Evolutionary conservation across 1,284 basidiomycete species (phyloP).

Genomic region (Caloboletus inedulis): DNA sequence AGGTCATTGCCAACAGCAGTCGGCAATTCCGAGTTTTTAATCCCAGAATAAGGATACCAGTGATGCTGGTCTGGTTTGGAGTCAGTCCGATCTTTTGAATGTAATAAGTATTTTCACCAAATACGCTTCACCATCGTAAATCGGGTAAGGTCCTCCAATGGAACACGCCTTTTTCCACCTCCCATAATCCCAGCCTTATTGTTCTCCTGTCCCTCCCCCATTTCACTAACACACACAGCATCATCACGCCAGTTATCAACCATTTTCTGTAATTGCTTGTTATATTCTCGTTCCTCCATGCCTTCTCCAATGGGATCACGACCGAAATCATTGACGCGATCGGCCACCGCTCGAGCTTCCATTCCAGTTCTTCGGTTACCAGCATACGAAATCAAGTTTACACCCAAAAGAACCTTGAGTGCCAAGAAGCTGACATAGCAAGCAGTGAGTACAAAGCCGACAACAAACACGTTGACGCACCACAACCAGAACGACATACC

Average conservation of each 20-base stretch:
- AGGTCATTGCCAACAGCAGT: too few species aligned
- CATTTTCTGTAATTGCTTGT: conserved; percentile 71
- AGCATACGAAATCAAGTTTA: conserved; percentile 84
- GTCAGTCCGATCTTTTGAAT: too few species aligned
- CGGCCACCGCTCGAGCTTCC: conserved; percentile 70
- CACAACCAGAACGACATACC: conserved; percentile 78
- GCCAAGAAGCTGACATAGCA: conserved; percentile 60
- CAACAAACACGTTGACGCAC: conserved; percentile 40
- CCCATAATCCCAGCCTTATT: conserved; percentile 26
- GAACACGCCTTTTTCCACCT: conserved; percentile 58
- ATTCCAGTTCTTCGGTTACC: conserved; percentile 70
- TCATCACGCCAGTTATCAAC: conserved; percentile 71
- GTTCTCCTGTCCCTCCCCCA: conserved; percentile 47
- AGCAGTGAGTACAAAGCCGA: neutral
- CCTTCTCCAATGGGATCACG: conserved; percentile 86
- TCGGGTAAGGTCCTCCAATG: conserved; percentile 82
- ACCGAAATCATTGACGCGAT: conserved; percentile 79
- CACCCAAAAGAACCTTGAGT: conserved; percentile 85
- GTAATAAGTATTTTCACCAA: conserved; percentile 54
- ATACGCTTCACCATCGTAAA: conserved; percentile 95
- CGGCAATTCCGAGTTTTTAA: too few species aligned
- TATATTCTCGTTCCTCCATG: conserved; percentile 81
- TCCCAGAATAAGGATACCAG: too few species aligned
- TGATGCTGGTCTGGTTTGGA: too few species aligned
- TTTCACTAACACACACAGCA: conserved; percentile 62